Evolutionary conservation across 331 rosid genomes (phyloP).

Genomic region (Cydonia oblonga): DNA sequence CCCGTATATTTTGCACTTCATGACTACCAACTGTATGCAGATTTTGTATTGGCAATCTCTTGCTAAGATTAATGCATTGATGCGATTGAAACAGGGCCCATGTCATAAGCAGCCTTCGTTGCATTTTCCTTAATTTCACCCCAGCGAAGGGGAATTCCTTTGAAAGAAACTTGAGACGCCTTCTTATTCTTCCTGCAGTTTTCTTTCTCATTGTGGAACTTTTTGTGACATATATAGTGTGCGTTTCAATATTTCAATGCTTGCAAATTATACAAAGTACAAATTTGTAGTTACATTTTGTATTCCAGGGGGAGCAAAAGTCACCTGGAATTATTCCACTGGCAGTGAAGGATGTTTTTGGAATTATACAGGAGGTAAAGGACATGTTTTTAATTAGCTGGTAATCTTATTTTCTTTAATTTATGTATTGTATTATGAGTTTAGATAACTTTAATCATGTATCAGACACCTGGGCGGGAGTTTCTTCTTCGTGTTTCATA

Average conservation of each 20-base stretch:
- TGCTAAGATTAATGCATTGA: neutral
- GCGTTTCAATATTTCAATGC: neutral
- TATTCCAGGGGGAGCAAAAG: conserved; percentile 41
- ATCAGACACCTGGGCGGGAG: conserved; percentile 43
- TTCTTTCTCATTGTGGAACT: neutral
- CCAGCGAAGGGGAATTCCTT: neutral
- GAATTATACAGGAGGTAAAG: conserved; percentile 45
- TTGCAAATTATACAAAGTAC: neutral
- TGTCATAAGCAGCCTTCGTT: neutral
- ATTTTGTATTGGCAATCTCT: neutral
- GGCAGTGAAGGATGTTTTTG: conserved; percentile 47
- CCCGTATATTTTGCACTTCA: neutral
- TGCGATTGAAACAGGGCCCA: neutral
- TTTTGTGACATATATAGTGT: neutral
- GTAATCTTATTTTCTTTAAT: neutral
- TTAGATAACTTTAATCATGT: conserved; percentile 6
- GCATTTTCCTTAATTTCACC: neutral
- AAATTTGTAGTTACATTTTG: neutral
- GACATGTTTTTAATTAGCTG: neutral
- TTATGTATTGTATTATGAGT: neutral
- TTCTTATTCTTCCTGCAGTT: neutral
- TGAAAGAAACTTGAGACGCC: too few relatives aligned
- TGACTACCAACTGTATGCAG: neutral
- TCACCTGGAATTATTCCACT: conserved; percentile 48
- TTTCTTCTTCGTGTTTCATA: conserved; percentile 50